Conservation (phyloP, 2,329 filamentous ascomycete species). For the Aspergillus novoparasiticus region DNA sequence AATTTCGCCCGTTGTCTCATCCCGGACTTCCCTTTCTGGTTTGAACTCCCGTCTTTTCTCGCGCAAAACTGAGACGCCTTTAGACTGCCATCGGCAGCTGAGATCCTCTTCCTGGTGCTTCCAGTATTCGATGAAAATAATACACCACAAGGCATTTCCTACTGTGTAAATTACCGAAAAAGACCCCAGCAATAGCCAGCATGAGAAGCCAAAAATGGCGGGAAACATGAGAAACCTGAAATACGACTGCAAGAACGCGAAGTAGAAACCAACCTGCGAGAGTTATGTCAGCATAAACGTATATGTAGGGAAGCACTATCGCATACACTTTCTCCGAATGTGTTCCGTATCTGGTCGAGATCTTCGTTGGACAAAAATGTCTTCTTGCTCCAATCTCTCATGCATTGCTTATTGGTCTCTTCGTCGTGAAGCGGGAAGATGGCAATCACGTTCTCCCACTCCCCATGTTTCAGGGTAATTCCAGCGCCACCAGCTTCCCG, state of each 20-base stretch:
- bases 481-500: constrained; percentile 76
- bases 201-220: constrained; percentile 74
- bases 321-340: constrained; percentile 67
- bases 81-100: constrained; percentile 86
- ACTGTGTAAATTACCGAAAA: constrained; percentile 84
- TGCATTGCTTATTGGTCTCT: constrained; percentile 74
- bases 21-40: constrained; percentile 74
- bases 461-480: constrained; percentile 68
- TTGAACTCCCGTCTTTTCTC: constrained; percentile 75
- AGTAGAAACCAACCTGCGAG: constrained; percentile 82
- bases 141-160: constrained; percentile 79
- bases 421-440: constrained; percentile 82
- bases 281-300: constrained; percentile 1
- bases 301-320: neutral
- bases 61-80: constrained; percentile 81
- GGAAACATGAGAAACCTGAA: constrained; percentile 84
- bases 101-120: constrained; percentile 90
- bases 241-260: constrained; percentile 93
- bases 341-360: constrained; percentile 73
- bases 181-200: constrained; percentile 79
- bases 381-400: constrained; percentile 70
- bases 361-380: constrained; percentile 59
- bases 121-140: constrained; percentile 94
- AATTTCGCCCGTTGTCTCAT: constrained; percentile 81
- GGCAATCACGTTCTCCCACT: constrained; percentile 73